Percentiles rank a stretch among this genome's conserved stretches.
These are phyloP conservation scores for Eucalyptus cloeziana DNA, from an alignment of 345 rosid genomes.

Conservation along the genomic window DNA sequence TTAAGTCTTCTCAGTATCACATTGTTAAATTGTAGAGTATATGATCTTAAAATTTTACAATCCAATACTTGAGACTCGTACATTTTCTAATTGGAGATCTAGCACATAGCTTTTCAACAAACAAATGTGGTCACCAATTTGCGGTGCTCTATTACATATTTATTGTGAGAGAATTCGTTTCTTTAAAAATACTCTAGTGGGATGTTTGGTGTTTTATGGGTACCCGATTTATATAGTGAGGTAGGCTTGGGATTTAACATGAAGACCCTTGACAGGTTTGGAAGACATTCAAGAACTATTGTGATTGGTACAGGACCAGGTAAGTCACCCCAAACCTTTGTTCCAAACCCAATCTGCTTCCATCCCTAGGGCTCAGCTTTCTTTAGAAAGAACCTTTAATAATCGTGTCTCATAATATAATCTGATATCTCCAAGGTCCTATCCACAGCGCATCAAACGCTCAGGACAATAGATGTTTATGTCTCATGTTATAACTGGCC, in stretches of 20 bases:
- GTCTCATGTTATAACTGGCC: background rate
- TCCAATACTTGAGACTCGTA: background rate
- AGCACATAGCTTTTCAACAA: background rate
- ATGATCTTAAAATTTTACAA: background rate
- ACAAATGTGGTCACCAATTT: background rate
- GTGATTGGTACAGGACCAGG: background rate
- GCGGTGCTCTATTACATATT: background rate
- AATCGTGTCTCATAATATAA: background rate
- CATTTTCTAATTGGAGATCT: background rate
- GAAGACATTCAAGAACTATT: background rate
- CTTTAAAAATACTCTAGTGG: background rate
- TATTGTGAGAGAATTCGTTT: background rate
- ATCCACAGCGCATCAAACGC: background rate
- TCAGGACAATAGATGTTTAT: background rate
- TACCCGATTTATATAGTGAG: background rate
- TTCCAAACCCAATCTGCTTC: background rate
- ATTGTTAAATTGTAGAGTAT: background rate
- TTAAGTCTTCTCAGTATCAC: background rate
- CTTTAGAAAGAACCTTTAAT: background rate
- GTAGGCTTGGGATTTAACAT: background rate
- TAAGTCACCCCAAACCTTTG: background rate
- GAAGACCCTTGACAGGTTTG: background rate
- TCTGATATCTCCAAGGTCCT: background rate
- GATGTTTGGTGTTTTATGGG: background rate
- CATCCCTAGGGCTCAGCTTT: background rate